phyloP scores from a whole-genome alignment of 2,329 filamentous ascomycete species.

The Pseudogymnoascus sp. region DNA sequence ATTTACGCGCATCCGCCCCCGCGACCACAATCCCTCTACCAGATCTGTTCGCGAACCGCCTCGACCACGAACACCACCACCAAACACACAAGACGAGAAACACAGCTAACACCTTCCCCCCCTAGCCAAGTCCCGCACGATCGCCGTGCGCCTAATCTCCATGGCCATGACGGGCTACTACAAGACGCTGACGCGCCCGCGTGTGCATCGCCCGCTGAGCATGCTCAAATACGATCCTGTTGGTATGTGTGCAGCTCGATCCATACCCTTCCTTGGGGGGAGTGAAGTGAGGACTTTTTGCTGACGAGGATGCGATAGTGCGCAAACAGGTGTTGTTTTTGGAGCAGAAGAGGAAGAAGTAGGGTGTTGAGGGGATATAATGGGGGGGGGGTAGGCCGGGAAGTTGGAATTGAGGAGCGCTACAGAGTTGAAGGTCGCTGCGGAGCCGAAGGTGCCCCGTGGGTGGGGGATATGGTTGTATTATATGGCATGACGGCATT shows the following conservation, averaged over 20 bases:
- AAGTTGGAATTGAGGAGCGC: not conserved
- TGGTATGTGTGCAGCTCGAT: conserved; percentile 47
- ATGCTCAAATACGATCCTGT: conserved; percentile 99
- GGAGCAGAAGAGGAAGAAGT: conserved; percentile 68
- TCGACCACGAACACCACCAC: not conserved
- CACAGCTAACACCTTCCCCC: not conserved
- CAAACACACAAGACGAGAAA: not conserved
- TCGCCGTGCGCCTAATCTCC: conserved; percentile 88
- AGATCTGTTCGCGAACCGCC: not conserved
- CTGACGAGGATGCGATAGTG: conserved; percentile 43
- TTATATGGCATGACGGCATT: conserved; percentile 7
- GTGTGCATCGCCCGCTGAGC: conserved; percentile 75
- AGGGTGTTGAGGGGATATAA: conserved; percentile 33
- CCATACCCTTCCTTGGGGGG: not conserved
- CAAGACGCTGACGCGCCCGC: conserved; percentile 80
- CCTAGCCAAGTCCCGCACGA: conserved; percentile 70
- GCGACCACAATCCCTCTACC: not conserved
- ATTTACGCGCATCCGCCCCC: not conserved
- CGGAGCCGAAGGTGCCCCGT: not conserved
- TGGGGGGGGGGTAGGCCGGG: not conserved
- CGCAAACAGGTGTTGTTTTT: conserved; percentile 90
- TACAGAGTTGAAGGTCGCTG: not conserved
- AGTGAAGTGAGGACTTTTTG: not conserved
- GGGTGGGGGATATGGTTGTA: not conserved
- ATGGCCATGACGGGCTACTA: conserved; percentile 99